Evolutionary conservation across 805 yeast genomes (phyloP), one percentile per base, ranked within the genome.

Genomic region (Grigorovia transvaalensis): DNA sequence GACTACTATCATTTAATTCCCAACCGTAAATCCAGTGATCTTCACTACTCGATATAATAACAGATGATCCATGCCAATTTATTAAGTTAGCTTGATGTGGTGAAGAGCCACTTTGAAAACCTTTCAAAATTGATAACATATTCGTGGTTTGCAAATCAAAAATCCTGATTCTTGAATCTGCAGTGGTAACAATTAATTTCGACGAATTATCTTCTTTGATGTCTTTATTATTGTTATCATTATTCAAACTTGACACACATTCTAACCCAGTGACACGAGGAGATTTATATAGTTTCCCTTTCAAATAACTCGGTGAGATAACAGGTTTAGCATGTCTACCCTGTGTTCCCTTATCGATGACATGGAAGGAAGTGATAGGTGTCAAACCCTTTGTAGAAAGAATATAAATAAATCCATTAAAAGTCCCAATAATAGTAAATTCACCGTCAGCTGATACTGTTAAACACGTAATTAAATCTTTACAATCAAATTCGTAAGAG

Each of bases 11-110:
- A 17, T 38, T 69, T 20, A 76, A 66, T 51, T 77, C 75, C 98
- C 98, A 91, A 12, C 87, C 70, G 61, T 89, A 90, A 13, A 86
- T 79, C 81, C 89, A 81, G 58, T 86, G 88, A 68, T 90, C 93
- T 63, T 90, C 96, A 12, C 95, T 85, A 0, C 96, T 96, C 8
- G 85, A 74, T 9, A 89, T 75, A 6, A 89, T 75, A 60, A 78
- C 79, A 1, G 60, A 56, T 20, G 57, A 53, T 18, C 56, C 52
- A 12, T 50, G 46, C 41, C 50, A 18, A 9, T 47, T 45, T 1
- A 54, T 44, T 27, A 59, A 46, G 30, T 60, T 65, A 0, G 96
- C 96, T 12, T 74, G 73, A 49, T 86, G 84, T 44, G 87, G 88
- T 5, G 91, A 79, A 46, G 82, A 78, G 50, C 76, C 77, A 65